Evolutionary conservation across 805 yeast genomes (phyloP), one percentile per base, ranked within the genome.

Genomic region (Myxozyma vanderwaltii): DNA sequence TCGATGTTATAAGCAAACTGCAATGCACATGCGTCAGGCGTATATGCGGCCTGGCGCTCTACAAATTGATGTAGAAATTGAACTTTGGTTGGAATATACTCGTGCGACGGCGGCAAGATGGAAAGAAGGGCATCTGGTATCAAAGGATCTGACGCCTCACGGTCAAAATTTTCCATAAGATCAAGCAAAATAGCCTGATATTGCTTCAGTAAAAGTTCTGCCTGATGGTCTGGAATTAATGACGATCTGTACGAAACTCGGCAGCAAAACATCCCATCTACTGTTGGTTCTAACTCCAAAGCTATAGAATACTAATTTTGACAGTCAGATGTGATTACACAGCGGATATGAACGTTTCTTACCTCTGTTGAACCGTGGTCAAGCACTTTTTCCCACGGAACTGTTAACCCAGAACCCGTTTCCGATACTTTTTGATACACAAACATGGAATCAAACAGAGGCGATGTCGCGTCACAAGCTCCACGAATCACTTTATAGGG

Each of bases 401-500:
- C 10, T n/a, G 23, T 21, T 5, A 6, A 12, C 17, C 8, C 29
- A 15, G 23, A 10, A 13, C 40, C 33, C 5, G 24, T 24, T 5
- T 23, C 27, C 7, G n/a, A 7, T 4, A 35, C 13, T 12, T 44
- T 49, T 43, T 66, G 69, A 27, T 33, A 61, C 10, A 64, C 40
- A 47, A 66, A 66, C 15, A 66, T 29, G 7, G 66, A 53, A 39
- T 66, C 68, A 41, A 43, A 63, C n/a, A 64, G 35, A 15, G 38
- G n/a, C 13, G 46, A 51, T 3, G 17, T 27, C 23, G 24, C 5
- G 2, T 49, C 59, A 23, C 41, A 19, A 44, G 52, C 53, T 12
- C 45, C 44, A 3, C 48, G 46, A 8, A 66, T 58, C 5, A 17
- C 29, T 10, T 23, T 26, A n/a, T 43, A 47, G 21, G 69, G 54